These are phyloP conservation scores for Hyphopichia wangnamkhiaoensis DNA, from an alignment of 1,139 yeast species.

Conservation along the genomic window DNA sequence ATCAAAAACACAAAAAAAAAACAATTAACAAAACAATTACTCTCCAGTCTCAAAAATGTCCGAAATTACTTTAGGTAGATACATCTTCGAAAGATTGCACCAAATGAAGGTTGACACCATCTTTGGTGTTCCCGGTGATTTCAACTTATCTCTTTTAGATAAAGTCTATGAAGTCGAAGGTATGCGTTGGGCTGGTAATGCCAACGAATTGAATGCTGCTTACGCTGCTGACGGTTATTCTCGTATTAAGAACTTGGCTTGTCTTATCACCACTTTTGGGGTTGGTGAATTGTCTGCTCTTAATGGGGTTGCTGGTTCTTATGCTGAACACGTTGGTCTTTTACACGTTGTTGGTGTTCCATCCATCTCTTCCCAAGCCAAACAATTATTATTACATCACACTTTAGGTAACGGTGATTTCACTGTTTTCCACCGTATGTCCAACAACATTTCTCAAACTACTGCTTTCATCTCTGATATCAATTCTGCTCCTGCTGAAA, in stretches of 20 bases:
- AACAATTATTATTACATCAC: constrained; percentile 43
- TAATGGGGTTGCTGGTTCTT: constrained; percentile 45
- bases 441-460: constrained; percentile 66
- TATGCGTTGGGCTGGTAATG: constrained; percentile 45
- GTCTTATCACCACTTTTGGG: constrained; percentile 44
- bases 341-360: constrained; percentile 45
- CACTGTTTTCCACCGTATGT: constrained; percentile 49
- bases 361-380: constrained; percentile 37
- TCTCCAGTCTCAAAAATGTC: constrained; percentile 29
- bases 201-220: constrained; percentile 46
- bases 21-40: neutral
- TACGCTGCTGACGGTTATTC: constrained; percentile 48
- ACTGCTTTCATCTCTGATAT: constrained; percentile 64
- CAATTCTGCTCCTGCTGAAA: constrained; percentile 61
- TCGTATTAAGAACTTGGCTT: constrained; percentile 38
- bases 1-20: neutral
- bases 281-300: constrained; percentile 44
- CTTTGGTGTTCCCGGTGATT: constrained; percentile 47
- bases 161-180: constrained; percentile 40
- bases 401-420: constrained; percentile 50
- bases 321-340: constrained; percentile 44
- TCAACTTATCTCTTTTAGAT: constrained; percentile 39
- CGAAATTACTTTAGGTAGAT: constrained; percentile 43
- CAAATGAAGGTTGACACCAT: constrained; percentile 42
- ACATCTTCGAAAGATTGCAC: constrained; percentile 44